phyloP scores from a whole-genome alignment of 2,329 filamentous ascomycete species.

The Nigrospora sphaerica region DNA sequence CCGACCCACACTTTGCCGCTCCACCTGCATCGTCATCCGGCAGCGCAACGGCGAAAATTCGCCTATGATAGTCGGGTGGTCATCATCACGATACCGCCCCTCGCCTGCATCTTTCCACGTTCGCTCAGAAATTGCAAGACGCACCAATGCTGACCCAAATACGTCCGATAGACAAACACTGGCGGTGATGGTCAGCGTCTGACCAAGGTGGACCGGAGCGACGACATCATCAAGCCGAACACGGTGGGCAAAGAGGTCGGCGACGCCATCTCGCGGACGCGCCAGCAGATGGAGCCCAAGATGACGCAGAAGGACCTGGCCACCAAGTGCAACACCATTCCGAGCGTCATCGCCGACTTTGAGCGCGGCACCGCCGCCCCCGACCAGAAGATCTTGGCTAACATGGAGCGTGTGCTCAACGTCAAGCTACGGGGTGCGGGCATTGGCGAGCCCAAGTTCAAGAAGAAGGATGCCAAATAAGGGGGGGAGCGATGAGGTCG shows the following conservation, averaged over 20 bases:
- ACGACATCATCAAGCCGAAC: slow-evolving; percentile 97
- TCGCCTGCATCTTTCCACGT: too few relatives aligned
- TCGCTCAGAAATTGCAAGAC: background rate
- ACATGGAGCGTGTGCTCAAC: slow-evolving; percentile 80
- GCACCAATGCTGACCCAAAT: slow-evolving; percentile 8
- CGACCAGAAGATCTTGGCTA: slow-evolving; percentile 73
- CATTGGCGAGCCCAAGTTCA: slow-evolving; percentile 78
- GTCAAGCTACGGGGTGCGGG: slow-evolving; percentile 80
- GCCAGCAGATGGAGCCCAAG: slow-evolving; percentile 78
- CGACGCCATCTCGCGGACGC: slow-evolving; percentile 72
- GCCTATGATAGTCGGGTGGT: too few relatives aligned
- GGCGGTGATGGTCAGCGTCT: slow-evolving; percentile 82
- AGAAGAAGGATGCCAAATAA: slow-evolving; percentile 11
- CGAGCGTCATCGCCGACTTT: slow-evolving; percentile 72
- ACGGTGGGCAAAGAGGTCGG: slow-evolving; percentile 77
- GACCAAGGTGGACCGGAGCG: slow-evolving; percentile 94
- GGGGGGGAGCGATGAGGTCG: too few relatives aligned
- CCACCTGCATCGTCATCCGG: too few relatives aligned
- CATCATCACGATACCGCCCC: too few relatives aligned
- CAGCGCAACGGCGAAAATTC: too few relatives aligned
- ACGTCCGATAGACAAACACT: slow-evolving; percentile 36
- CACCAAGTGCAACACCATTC: slow-evolving; percentile 83
- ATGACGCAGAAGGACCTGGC: slow-evolving; percentile 91
- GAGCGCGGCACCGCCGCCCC: slow-evolving; percentile 73
- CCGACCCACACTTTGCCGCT: too few relatives aligned